Base-by-base conservation (phyloP, 805 yeast genomes). In the Lachancea fermentati region DNA sequence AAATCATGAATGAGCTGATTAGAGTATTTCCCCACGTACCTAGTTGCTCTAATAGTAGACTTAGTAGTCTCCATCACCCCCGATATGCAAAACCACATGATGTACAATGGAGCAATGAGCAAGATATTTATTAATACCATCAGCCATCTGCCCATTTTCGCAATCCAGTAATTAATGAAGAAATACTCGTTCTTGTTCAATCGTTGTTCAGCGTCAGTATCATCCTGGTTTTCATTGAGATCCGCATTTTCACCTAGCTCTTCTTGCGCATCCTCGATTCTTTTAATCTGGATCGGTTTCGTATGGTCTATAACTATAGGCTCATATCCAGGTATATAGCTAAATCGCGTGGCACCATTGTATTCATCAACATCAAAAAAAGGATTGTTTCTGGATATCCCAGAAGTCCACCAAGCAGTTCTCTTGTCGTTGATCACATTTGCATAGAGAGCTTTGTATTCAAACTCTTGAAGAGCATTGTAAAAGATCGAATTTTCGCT, bases 371-470 rank as follows among this genome's bases (percentile, higher is more conserved):
- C 65, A 25, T 54, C 60, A 30, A 63, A 60, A 42, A 79, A 81
- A 0, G 87, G 87, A 50, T 82, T 86, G 28, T 67, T 62, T 19
- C 61, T 51, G 0, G 83, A 75, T 26, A 83, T 83, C 4, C 85
- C 85, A 0, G 94, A 71, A 2, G 94, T 85, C 75, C 84, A 85
- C 81, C 85, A 87, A 12, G 85, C 74, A 3, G 94, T 79, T 49
- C 95, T 74, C 48, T 79, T 79, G 62, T 86, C 96, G 47, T 86
- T 84, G 43, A 80, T 73, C 30, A 84, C 72, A 61, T 87, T 87
- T 4, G 93, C 84, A 54, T 86, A 85, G 33, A 85, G 60, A 4
- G 78, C 60, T 32, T 71, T 69, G 47, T 74, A 58, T 44, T 71
- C 62, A 64, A 86, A 87, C 24, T 44, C 43, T 19, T 65, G 49